These are phyloP conservation scores for Apiotrichum akiyoshidainum DNA, from an alignment of 1,284 basidiomycete genomes.

Conservation along the genomic window DNA sequence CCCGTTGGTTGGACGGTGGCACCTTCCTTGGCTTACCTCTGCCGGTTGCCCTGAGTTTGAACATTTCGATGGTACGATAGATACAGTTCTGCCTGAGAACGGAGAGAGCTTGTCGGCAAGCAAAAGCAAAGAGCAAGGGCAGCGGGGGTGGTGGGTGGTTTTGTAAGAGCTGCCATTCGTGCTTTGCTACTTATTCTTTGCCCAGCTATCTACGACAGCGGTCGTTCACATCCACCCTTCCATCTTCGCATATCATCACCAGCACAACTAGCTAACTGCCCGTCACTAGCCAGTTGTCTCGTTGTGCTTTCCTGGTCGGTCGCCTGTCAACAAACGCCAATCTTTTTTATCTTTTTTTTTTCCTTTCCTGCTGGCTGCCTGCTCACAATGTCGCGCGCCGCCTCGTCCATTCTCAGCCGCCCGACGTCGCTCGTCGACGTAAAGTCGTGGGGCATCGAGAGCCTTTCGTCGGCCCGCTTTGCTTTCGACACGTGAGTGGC, in stretches of 20 bases:
- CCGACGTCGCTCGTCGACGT: constrained; percentile 42
- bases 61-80: no score
- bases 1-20: no score
- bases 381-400: constrained; percentile 15
- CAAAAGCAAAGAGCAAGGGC: no score
- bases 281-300: neutral
- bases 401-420: constrained; percentile 40
- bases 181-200: neutral
- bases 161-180: neutral
- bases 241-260: neutral
- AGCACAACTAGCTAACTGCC: neutral
- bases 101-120: no score
- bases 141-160: no score
- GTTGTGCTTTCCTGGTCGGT: neutral
- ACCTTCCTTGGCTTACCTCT: no score
- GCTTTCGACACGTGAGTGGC: constrained; percentile 39
- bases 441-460: constrained; percentile 44
- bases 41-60: no score
- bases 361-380: neutral
- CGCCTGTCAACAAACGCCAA: neutral
- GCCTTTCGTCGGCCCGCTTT: constrained; percentile 38
- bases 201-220: neutral
- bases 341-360: neutral
- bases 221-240: neutral
- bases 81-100: no score